These are phyloP conservation scores for Nymphaea thermarum DNA, from an alignment of 164 flowering plant species.

Conservation along the genomic window DNA sequence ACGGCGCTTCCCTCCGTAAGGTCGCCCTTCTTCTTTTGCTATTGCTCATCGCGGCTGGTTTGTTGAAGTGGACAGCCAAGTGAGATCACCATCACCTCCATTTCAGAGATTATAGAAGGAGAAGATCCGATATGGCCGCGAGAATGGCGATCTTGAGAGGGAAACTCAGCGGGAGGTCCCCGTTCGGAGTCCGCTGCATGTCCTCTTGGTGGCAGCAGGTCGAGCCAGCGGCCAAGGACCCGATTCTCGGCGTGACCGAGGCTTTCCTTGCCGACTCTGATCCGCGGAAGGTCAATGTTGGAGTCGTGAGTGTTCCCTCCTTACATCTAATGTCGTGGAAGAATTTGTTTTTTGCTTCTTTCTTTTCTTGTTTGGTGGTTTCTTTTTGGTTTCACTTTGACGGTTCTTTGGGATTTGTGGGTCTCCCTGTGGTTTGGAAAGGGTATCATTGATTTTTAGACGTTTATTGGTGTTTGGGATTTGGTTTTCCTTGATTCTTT, in stretches of 20 bases:
- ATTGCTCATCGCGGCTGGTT: background rate
- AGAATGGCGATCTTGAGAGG: constrained; percentile 17
- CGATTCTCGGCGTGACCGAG: constrained; percentile 94
- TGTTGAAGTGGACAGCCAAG: background rate
- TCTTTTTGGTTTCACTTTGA: too few species aligned
- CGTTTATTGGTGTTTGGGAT: background rate
- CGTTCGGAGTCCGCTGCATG: constrained; percentile 35
- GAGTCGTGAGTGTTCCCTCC: constrained; percentile 48
- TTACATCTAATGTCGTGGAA: background rate
- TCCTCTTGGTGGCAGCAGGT: constrained; percentile 82
- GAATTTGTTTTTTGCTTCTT: background rate
- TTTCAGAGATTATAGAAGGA: background rate
- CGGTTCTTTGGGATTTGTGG: too few species aligned
- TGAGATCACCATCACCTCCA: background rate
- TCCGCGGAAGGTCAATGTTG: constrained; percentile 83
- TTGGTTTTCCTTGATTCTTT: background rate
- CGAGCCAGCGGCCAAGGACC: constrained; percentile 82
- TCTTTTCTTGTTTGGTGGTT: background rate
- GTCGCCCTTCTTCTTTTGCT: background rate
- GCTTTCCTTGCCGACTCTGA: constrained; percentile 78
- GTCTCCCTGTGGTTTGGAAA: too few species aligned
- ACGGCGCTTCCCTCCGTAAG: background rate
- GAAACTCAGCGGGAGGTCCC: constrained; percentile 7
- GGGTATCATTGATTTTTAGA: background rate
- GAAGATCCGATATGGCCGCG: constrained; percentile 25